phyloP scores from a whole-genome alignment of 192 early-diverging fungal species.

The Coemansia sp. region DNA sequence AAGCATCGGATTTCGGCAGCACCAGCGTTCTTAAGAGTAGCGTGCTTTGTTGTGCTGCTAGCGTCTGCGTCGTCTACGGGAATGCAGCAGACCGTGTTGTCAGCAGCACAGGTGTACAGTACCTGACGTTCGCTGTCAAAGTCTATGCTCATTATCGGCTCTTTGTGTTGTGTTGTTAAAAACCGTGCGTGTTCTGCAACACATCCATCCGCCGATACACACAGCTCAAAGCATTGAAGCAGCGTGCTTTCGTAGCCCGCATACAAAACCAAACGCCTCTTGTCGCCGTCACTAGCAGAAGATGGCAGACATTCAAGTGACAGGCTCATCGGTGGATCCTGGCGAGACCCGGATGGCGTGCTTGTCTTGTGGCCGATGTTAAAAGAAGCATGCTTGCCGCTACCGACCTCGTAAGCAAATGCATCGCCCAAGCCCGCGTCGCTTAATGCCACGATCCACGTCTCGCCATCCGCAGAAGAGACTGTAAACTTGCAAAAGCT shows the following conservation, averaged over 20 bases:
- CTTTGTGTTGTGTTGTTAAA: slow-evolving; percentile 23
- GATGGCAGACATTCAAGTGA: slow-evolving; percentile 1
- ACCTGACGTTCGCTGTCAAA: slow-evolving; percentile 9
- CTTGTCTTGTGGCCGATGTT: slow-evolving; percentile 25
- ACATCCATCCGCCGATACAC: neutral
- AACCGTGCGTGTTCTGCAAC: neutral
- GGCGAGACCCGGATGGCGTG: slow-evolving; percentile 21
- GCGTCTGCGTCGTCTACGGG: neutral
- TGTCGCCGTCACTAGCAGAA: neutral
- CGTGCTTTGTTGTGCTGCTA: neutral
- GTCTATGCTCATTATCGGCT: slow-evolving; percentile 45
- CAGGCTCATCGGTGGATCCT: slow-evolving; percentile 47
- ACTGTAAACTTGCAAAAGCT: slow-evolving; percentile 48
- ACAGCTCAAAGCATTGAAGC: slow-evolving; percentile 26
- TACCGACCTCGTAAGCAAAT: slow-evolving; percentile 20
- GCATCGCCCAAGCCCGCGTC: slow-evolving; percentile 22
- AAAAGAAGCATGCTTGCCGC: slow-evolving; percentile 1
- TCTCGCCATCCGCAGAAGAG: neutral
- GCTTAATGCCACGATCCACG: slow-evolving; percentile 34
- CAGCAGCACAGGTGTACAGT: slow-evolving; percentile 46
- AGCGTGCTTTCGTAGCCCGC: slow-evolving; percentile 48
- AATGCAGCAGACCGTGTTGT: slow-evolving; percentile 37
- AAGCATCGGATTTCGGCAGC: slow-evolving; percentile 36
- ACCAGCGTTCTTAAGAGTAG: slow-evolving; percentile 21
- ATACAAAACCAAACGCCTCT: slow-evolving; percentile 11